Percentiles rank a stretch among this genome's conserved stretches.
Conservation (phyloP, 2,329 filamentous ascomycete genomes). For the Alternaria viburni region DNA sequence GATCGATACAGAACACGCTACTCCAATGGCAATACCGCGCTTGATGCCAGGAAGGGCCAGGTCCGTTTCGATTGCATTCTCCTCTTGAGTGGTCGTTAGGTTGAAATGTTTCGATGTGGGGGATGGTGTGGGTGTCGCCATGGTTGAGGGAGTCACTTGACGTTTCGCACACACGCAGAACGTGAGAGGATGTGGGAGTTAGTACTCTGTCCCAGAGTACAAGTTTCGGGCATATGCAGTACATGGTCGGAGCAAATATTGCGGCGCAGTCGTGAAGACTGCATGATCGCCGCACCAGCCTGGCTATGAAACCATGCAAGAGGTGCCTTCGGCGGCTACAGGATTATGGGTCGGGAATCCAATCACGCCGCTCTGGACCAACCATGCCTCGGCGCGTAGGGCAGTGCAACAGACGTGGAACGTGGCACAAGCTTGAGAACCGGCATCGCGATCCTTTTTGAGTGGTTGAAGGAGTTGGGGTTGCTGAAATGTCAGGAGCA, state of each 20-base stretch:
- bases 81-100: not conserved
- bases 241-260: not conserved
- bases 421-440: constrained; percentile 3
- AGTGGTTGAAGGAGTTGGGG: not conserved
- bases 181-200: not conserved
- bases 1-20: constrained; percentile 29
- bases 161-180: not conserved
- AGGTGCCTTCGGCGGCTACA: constrained; percentile 11
- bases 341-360: constrained; percentile 1
- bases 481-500: not conserved
- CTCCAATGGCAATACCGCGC: constrained; percentile 37
- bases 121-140: constrained; percentile 6
- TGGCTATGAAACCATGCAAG: constrained; percentile 1
- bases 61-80: constrained; percentile 5
- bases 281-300: constrained; percentile 1
- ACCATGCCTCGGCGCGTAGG: constrained; percentile 2
- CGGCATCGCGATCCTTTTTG: not conserved
- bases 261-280: constrained; percentile 15
- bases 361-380: constrained; percentile 4
- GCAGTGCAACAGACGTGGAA: constrained; percentile 9
- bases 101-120: not conserved
- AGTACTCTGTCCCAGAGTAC: constrained; percentile 6
- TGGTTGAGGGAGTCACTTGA: constrained; percentile 1
- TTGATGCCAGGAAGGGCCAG: constrained; percentile 36
- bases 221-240: constrained; percentile 5